Conservation (phyloP, 805 yeast species). For the Schizosaccharomyces pombe region DNA sequence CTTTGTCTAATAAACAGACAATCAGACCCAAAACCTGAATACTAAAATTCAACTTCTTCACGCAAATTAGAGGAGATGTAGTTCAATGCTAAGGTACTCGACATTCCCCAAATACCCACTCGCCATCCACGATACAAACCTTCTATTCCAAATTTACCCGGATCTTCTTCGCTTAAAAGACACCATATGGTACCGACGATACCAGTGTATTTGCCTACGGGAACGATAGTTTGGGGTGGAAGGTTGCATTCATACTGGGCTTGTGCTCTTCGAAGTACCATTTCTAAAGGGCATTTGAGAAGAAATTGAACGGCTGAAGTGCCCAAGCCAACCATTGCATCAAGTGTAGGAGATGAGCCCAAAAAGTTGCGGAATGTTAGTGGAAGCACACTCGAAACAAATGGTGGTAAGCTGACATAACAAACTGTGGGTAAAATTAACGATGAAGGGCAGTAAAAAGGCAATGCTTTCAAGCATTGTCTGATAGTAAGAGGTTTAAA, state of each 20-base stretch:
- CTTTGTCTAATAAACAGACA: too few species aligned
- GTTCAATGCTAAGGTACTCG: slow-evolving; percentile 24
- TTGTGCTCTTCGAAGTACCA: slow-evolving; percentile 65
- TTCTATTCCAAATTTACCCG: slow-evolving; percentile 25
- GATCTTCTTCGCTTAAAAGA: slow-evolving; percentile 21
- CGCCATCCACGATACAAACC: slow-evolving; percentile 77
- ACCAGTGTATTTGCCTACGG: slow-evolving; percentile 33
- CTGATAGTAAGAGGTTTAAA: background rate
- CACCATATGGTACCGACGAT: slow-evolving; percentile 30
- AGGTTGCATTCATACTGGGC: slow-evolving; percentile 28
- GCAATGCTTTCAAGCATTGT: background rate
- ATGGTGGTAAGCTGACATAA: slow-evolving; percentile 34
- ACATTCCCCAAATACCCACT: slow-evolving; percentile 51
- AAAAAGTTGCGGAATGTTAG: slow-evolving; percentile 33
- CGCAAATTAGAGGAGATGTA: background rate
- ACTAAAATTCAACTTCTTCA: background rate
- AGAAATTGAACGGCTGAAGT: slow-evolving; percentile 47
- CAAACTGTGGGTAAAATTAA: slow-evolving; percentile 46
- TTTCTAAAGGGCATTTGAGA: slow-evolving; percentile 68
- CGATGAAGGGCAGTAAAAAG: slow-evolving; percentile 30
- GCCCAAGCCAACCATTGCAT: slow-evolving; percentile 32
- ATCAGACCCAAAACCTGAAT: too few species aligned
- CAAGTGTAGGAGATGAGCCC: slow-evolving; percentile 27
- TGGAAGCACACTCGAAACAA: slow-evolving; percentile 45
- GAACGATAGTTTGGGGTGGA: slow-evolving; percentile 25